Conservation (phyloP, 148 eudicot species). For the Drosera capensis region DNA sequence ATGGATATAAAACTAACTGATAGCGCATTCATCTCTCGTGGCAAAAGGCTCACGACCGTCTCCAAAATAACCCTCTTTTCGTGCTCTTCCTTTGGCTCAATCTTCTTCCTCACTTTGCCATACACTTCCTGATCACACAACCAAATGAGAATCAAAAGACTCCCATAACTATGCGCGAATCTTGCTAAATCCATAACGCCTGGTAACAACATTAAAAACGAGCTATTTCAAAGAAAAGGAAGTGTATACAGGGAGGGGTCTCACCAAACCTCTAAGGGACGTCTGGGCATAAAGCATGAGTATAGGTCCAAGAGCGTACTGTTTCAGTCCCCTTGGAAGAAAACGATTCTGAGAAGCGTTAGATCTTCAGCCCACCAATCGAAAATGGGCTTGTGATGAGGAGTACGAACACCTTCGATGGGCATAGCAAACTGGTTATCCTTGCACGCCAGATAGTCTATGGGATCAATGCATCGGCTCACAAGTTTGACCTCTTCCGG, state of each 20-base stretch:
- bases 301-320: slow-evolving; percentile 68
- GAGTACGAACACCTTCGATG: slow-evolving; percentile 19
- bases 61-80: slow-evolving; percentile 80
- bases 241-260: slow-evolving; percentile 26
- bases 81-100: slow-evolving; percentile 66
- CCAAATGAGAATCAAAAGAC: neutral
- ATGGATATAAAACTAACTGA: slow-evolving; percentile 82
- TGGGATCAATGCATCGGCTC: slow-evolving; percentile 33
- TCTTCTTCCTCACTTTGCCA: slow-evolving; percentile 63
- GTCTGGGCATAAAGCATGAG: slow-evolving; percentile 86
- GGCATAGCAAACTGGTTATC: slow-evolving; percentile 31
- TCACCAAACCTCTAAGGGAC: slow-evolving; percentile 84
- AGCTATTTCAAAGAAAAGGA: slow-evolving; percentile 64
- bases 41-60: slow-evolving; percentile 82
- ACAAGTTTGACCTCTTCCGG: slow-evolving; percentile 67
- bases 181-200: slow-evolving; percentile 4
- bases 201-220: slow-evolving; percentile 40
- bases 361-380: slow-evolving; percentile 99
- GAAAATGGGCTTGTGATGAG: slow-evolving; percentile 33
- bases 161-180: no score
- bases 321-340: slow-evolving; percentile 86
- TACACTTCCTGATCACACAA: slow-evolving; percentile 41
- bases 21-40: slow-evolving; percentile 57
- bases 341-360: slow-evolving; percentile 50
- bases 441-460: slow-evolving; percentile 63